Evolutionary conservation across 2,329 filamentous ascomycete genomes (phyloP), one percentile per base, ranked within the genome.

Genomic region (Diaporthe capsici): DNA sequence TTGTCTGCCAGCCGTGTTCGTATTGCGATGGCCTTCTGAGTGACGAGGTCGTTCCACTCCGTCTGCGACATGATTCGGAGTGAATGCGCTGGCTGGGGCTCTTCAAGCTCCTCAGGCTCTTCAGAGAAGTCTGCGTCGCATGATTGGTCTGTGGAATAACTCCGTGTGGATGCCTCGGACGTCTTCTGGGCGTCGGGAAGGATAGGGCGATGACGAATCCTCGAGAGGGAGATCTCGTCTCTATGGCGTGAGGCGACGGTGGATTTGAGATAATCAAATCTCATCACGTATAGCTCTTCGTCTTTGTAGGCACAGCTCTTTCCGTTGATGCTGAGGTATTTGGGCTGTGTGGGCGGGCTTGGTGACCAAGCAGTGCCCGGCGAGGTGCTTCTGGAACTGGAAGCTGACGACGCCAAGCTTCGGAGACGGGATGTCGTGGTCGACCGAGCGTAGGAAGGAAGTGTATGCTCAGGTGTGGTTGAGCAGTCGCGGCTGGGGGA

Each of bases 61-160:
- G 9, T 10, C 4, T 25, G 12, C 17, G 44, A n/a, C 63, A 25
- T 37, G 1, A 51, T 25, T 3, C 12, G 28, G 10, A n/a, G 2
- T 31, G 17, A 8, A 1, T 15, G 15, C 5, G 17, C 17, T 22
- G 42, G 61, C 10, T 34, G 20, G 9, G 20, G 9, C 0, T n/a
- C 6, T 1, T 31, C n/a, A 3, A 4, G 2, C 2, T 20, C 13
- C 2, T 20, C 12, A 1, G 37, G 4, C 2, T 20, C 13, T 1
- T 20, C 12, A 4, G 37, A 17, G 2, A n/a, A 17, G 37, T 25
- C n/a, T 20, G 13, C 3, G 9, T 20, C 34, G n/a, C 28, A 4
- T 9, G 1, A 2, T 3, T 2, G 13, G 1, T 22, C n/a, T 6
- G 15, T 9, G n/a, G 0, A 61, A 25, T 25, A 8, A 9, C 0